Evolutionary conservation across 768 basidiomycete genomes (phyloP), one percentile per base, ranked within the genome.

Genomic region (Lactarius akahatsu): DNA sequence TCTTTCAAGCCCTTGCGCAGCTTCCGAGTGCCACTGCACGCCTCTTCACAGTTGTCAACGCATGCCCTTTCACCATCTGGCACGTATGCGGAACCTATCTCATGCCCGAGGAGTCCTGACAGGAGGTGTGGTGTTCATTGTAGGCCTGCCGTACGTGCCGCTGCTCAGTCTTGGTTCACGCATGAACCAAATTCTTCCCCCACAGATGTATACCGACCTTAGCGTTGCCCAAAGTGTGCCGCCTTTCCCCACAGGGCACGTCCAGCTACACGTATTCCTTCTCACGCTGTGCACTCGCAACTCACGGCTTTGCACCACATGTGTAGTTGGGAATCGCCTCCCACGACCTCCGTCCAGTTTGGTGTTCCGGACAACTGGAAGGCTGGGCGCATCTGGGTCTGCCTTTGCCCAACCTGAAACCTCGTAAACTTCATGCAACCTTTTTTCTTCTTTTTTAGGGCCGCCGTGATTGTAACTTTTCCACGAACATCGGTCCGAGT

Each of bases 311-410:
- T 26, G 23, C 13, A 26, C 4, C 10, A 13, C 26, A n/a, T 18
- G 9, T 54, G 1, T 18, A 69, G 73, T 23, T 72, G 71, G 71
- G 63, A 71, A 62, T 66, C 71, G 9, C 65, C 64, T 15, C 47
- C 73, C 2, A 64, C 36, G 7, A 66, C 68, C 5, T 66, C 67
- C n/a, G 40, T 52, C 26, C 63, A 63, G 3, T 73, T 73, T 45
- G 28, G 34, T 9, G 73, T 73, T 4, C 73, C 73, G 1, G 71
- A 73, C 28, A 72, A 73, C 52, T 73, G 73, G 73, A 71, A 34
- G 23, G 58, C 73, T 10, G 73, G 73, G 2, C 66, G 72, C 20
- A 73, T 73, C 11, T 73, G 73, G 73, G 73, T 73, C 30, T 16
- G 65, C n/a, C 10, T 23, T 23, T 56, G 16, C 41, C 18, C 20